Evolutionary conservation across 192 early-diverging fungal species (phyloP).

Genomic region (Umbelopsis sp.): DNA sequence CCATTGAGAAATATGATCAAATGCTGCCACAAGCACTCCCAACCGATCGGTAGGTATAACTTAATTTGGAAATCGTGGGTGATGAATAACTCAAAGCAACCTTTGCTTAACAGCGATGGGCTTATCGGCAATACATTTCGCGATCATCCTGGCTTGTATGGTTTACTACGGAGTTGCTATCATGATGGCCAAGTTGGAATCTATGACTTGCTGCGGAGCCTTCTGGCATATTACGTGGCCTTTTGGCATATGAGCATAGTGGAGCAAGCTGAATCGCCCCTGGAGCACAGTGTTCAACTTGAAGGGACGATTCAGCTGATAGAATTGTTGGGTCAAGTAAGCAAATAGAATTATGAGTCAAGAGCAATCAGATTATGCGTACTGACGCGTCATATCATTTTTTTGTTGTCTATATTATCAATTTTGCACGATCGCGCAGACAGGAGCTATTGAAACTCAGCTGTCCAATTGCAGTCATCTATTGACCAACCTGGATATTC

Average conservation of each 20-base stretch:
- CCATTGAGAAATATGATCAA: constrained; percentile 34
- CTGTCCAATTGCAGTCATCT: constrained; percentile 7
- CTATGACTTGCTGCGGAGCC: constrained; percentile 21
- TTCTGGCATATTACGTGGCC: constrained; percentile 37
- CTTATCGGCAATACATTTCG: constrained; percentile 37
- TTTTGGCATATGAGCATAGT: constrained; percentile 42
- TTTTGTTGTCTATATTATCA: background rate
- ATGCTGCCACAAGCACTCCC: constrained; percentile 32
- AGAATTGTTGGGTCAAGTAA: constrained; percentile 11
- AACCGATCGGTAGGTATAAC: constrained; percentile 13
- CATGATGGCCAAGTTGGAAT: background rate
- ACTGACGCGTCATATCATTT: background rate
- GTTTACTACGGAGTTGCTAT: constrained; percentile 25
- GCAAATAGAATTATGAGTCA: background rate
- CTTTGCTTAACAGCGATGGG: constrained; percentile 25
- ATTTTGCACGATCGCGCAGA: background rate
- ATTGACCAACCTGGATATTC: background rate
- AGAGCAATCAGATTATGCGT: background rate
- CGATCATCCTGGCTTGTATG: constrained; percentile 33
- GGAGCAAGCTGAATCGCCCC: constrained; percentile 1
- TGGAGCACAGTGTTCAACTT: background rate
- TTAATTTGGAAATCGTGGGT: background rate
- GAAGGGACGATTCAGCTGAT: background rate
- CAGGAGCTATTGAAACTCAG: constrained; percentile 12
- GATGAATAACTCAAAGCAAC: background rate